Conservation (phyloP, 78 protist genomes). For the slime mould (Dictyostelium discoideum) region dicty_2.7 NC_007090.3:4553001-4553500, state of each 20-base stretch:
- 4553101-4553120: too few relatives aligned
- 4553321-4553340: constrained; percentile 17
- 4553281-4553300: not conserved
- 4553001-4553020: too few relatives aligned
- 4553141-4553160: not conserved
- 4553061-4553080: too few relatives aligned
- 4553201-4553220: not conserved
- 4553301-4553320: not conserved
- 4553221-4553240: not conserved
- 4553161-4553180: too few relatives aligned
- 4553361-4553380: constrained; percentile 69
- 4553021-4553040: too few relatives aligned
- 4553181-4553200: not conserved
- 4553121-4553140: too few relatives aligned
- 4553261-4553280: not conserved
- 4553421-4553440: too few relatives aligned
- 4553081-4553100: too few relatives aligned
- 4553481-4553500: constrained; percentile 66
- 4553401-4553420: too few relatives aligned
- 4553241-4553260: not conserved
- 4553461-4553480: not conserved
- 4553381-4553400: constrained; percentile 48
- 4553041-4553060: too few relatives aligned
- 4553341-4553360: constrained; percentile 38
- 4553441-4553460: not conserved